A percentile compares a stretch with the other conserved stretches of the same genome.
Evolutionary conservation across 306 rosid species (phyloP).

Genomic region (Hippophae gyantsensis): DNA sequence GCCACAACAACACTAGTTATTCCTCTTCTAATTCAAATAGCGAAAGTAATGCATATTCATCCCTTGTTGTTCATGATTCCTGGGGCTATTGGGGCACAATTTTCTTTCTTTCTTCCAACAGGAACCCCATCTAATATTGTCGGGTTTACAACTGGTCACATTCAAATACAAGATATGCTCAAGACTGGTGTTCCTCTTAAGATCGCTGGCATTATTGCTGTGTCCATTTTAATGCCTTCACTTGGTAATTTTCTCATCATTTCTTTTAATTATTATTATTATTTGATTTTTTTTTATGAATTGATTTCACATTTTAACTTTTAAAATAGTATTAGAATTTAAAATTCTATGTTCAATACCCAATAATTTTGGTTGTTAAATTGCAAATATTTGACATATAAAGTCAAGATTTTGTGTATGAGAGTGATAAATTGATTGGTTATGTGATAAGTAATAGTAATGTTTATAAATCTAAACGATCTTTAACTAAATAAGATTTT

Average conservation of each 20-base stretch:
- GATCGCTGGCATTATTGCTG: conserved; percentile 42
- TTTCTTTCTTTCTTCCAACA: conserved; percentile 70
- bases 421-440: not conserved
- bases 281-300: not conserved
- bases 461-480: too few species aligned
- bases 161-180: conserved; percentile 66
- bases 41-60: conserved; percentile 52
- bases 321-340: rapidly evolving
- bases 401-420: not conserved
- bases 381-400: not conserved
- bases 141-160: conserved; percentile 67
- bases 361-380: too few species aligned
- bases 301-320: rapidly evolving
- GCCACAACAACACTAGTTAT: conserved; percentile 70
- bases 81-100: conserved; percentile 69
- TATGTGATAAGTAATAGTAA: too few species aligned
- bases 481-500: too few species aligned
- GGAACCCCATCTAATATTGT: conserved; percentile 75
- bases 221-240: conserved; percentile 69
- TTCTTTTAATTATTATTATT: not conserved
- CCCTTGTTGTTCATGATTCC: conserved; percentile 80
- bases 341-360: too few species aligned
- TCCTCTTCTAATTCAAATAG: conserved; percentile 60
- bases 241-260: conserved; percentile 37
- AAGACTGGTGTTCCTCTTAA: conserved; percentile 67